Percentiles rank a stretch among this genome's conserved stretches.
Conservation (phyloP, 306 rosid genomes). For the Nissolia schottii region DNA sequence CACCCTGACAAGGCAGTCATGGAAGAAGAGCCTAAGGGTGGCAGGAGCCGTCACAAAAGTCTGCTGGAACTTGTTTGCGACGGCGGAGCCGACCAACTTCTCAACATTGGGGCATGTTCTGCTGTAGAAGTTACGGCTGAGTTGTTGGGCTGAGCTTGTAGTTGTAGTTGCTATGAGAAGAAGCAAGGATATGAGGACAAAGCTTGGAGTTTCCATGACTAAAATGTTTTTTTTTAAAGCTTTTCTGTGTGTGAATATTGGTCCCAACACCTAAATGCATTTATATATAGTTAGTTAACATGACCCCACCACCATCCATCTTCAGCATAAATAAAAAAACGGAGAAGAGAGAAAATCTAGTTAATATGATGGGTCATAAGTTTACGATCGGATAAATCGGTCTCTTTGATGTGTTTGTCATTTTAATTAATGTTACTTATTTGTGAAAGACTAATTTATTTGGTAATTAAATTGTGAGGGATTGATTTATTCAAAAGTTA, state of each 20-base stretch:
- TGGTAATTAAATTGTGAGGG: too few relatives aligned
- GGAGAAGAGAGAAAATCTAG: too few relatives aligned
- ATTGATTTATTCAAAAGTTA: too few relatives aligned
- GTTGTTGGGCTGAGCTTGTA: slow-evolving; percentile 43
- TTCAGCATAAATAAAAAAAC: too few relatives aligned
- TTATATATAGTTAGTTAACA: slow-evolving; percentile 16
- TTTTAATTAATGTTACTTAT: too few relatives aligned
- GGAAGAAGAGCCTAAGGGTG: slow-evolving; percentile 89
- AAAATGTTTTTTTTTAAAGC: background rate
- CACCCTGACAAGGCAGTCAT: slow-evolving; percentile 82
- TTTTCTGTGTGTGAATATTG: background rate
- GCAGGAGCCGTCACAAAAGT: slow-evolving; percentile 83
- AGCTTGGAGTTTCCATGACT: slow-evolving; percentile 19
- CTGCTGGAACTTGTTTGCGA: slow-evolving; percentile 49
- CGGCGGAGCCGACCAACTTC: slow-evolving; percentile 61
- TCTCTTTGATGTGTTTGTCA: too few relatives aligned
- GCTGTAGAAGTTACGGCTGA: slow-evolving; percentile 44
- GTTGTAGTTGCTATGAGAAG: background rate
- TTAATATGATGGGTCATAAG: too few relatives aligned
- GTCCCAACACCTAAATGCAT: background rate
- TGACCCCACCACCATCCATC: slow-evolving; percentile 5
- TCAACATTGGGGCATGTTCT: slow-evolving; percentile 72
- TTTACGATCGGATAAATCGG: too few relatives aligned
- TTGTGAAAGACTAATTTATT: too few relatives aligned
- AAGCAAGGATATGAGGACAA: slow-evolving; percentile 25